A percentile compares a stretch with the other conserved stretches of the same genome.
phyloP scores from a whole-genome alignment of 139 green algal species.

The Yamagishiella unicocca region DNA sequence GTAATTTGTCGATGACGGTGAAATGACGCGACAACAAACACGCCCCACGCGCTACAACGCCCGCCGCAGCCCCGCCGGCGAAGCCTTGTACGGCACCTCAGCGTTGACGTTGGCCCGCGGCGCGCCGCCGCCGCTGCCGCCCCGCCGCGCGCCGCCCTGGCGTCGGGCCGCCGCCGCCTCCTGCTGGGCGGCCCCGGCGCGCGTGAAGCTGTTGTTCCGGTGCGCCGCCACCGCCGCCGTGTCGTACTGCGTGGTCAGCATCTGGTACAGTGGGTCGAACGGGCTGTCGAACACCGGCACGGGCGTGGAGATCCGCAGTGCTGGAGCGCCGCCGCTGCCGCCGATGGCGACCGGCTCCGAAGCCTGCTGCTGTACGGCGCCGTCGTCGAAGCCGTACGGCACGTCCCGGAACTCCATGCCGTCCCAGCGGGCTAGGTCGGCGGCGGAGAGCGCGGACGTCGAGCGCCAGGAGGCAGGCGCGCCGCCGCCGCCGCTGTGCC shows the following conservation, averaged over 20 bases:
- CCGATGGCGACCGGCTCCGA: not conserved
- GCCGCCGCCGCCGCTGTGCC: not conserved
- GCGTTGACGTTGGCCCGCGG: not conserved
- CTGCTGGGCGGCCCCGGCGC: too few relatives aligned
- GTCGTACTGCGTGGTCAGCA: not conserved
- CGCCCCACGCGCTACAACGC: not conserved
- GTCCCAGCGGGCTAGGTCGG: conserved; percentile 28
- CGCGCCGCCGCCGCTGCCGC: not conserved
- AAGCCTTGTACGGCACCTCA: conserved; percentile 29
- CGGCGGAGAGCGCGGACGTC: not conserved
- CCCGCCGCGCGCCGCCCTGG: not conserved
- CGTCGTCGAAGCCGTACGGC: not conserved
- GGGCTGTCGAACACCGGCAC: conserved; percentile 39
- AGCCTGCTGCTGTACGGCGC: not conserved
- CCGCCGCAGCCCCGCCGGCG: not conserved
- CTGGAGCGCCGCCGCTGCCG: not conserved
- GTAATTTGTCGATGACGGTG: too few relatives aligned
- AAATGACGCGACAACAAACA: not conserved
- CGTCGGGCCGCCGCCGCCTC: not conserved
- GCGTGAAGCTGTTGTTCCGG: too few relatives aligned
- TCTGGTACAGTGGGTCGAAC: conserved; percentile 23
- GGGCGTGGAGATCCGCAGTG: not conserved
- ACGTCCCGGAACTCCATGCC: conserved; percentile 23
- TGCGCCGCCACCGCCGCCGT: not conserved
- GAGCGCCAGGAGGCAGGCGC: not conserved